Conservation (phyloP, 495 filamentous ascomycete species). For the Letharia lupina region DNA sequence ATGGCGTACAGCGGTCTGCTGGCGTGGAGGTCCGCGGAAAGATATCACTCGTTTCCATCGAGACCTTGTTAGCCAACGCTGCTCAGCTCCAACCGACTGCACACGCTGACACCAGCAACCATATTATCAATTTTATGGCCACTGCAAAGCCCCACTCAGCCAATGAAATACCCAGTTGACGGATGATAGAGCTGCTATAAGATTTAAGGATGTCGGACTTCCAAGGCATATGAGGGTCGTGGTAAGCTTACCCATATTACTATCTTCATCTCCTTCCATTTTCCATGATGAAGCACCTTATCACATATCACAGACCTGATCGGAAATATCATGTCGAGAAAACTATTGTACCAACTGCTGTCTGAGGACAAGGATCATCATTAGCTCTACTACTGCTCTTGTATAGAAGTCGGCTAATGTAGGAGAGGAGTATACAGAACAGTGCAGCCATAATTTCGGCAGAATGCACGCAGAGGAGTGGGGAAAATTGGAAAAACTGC, state of each 20-base stretch:
- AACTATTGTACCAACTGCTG: conserved; percentile 43
- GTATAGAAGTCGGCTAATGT: neutral
- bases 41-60: neutral
- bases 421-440: neutral
- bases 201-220: neutral
- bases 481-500: neutral
- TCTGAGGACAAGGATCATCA: conserved; percentile 27
- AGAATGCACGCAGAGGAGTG: neutral
- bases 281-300: conserved; percentile 44
- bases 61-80: neutral
- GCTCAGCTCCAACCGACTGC: neutral
- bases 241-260: neutral
- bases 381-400: neutral
- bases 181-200: neutral
- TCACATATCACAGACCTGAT: conserved; percentile 50
- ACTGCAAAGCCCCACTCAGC: neutral
- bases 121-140: too few relatives aligned
- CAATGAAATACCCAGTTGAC: neutral
- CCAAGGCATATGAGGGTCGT: neutral
- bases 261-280: conserved; percentile 2
- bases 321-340: conserved; percentile 42
- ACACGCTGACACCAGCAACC: neutral
- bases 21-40: neutral
- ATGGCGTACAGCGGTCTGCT: neutral
- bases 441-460: neutral